Evolutionary conservation across 805 yeast species (phyloP), one percentile per base, ranked within the genome.

Genomic region (Myxozyma monticola): DNA sequence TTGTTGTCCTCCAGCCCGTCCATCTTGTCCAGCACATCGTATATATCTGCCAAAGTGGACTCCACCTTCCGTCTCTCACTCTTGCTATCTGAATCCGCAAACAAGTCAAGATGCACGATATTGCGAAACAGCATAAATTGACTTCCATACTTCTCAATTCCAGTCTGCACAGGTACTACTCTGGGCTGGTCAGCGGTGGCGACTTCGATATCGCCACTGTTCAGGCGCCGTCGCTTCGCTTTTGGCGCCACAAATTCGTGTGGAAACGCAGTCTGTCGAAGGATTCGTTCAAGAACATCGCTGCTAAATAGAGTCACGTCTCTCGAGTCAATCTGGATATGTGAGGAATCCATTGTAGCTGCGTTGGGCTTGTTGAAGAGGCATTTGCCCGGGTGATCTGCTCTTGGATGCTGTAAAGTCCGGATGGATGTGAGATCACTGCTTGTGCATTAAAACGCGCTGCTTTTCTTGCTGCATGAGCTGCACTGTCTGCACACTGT

Each of bases 101-200:
- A 31, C 5, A 45, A 29, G 8, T 39, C 20, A 18, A 49, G 36
- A 15, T 21, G 37, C 18, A 49, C 20, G 1, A 18, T 26, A 28
- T 48, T 21, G 26, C 49, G 39, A 9, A 44, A 43, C 8, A 51
- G 37, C 12, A 51, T 31, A 22, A 38, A 43, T 30, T 51, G 49
- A 18, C 35, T 28, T 25, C 31, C 45, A 24, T 28, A 36, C 36
- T 24, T 35, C 28, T 48, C 52, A 18, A 51, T 51, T 20, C 56
- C 56, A 14, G 24, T 8, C 10, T 29, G 34, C 25, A 37, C 37
- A 15, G 21, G 25, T 17, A 12, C 18, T 39, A 15, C 35, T 17
- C 14, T 7, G 12, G 10, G n/a, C n/a, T 35, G 12, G 39, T 24
- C 17, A 26, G 15, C 25, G 31, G 18, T 21, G 12, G 37, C 10